Base-by-base conservation (phyloP, 176 grass and related monocot species). In the Ensete glaucum region DNA sequence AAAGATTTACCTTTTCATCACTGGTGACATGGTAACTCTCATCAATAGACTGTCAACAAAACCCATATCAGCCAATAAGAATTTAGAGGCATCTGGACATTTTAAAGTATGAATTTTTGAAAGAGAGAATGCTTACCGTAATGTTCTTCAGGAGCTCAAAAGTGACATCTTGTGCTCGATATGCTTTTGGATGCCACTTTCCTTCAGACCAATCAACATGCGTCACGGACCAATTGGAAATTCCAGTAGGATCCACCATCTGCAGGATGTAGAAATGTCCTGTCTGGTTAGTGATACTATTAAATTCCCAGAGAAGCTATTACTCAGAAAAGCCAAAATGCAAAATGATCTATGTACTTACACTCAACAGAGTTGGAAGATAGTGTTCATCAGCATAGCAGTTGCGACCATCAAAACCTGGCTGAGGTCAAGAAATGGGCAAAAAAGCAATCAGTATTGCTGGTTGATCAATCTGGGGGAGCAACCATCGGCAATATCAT, bases 371-470 rank as follows among this genome's bases (percentile, higher is more conserved):
- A 50, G 95, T 99, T 63, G 95, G 90, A 58, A 99, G 86, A 81
- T 94, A 99, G 90, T 94, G 95, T 83, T 99, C 95, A 52, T 99
- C 95, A 73, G 95, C 95, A 86, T 93, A 93, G 60, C 95, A 99
- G 71, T 99, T 94, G 26, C 90, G 90, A 67, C 86, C 78, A 62
- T 91, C 90, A 70, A 72, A 63, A 65, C 82, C 91, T 86, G 95
- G 95, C 95, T 97, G 85, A 50, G 78, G 56, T 19, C 81, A 25
- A 79, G 48, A 60, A 2, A 74, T 62, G 57, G 15, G 20, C 6
- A 62, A 43, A 21, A 19, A 75, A 49, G 78, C 11, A 73, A 19
- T 63, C 48, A 77, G 22, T 72, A 52, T 22, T 21, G 17, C 1
- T 15, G 34, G 2, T 70, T 2, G 1, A 9, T 25, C 34, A 43